phyloP scores from a whole-genome alignment of 495 filamentous ascomycete species.

The Astrocystis sublimbata region DNA sequence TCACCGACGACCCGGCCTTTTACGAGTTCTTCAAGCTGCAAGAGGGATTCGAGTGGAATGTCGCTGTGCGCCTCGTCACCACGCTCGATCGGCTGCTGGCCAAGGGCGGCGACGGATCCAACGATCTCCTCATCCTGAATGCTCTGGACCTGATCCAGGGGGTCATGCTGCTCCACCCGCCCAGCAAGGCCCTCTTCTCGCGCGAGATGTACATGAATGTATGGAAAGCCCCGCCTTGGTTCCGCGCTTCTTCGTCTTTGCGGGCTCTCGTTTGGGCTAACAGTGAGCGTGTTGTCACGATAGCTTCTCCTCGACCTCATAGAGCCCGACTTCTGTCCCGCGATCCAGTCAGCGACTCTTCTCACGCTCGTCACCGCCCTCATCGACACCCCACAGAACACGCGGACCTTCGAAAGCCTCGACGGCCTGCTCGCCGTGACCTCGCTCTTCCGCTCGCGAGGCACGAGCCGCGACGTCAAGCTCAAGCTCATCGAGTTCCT shows the following conservation, averaged over 20 bases:
- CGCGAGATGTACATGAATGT: constrained; percentile 94
- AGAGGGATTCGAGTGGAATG: constrained; percentile 97
- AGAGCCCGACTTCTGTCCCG: constrained; percentile 86
- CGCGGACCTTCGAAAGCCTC: constrained; percentile 86
- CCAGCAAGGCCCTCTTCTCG: constrained; percentile 81
- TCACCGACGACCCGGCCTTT: constrained; percentile 86
- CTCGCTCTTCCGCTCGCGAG: constrained; percentile 82
- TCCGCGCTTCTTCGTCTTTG: background rate
- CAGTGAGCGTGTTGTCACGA: constrained; percentile 31
- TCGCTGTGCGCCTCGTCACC: constrained; percentile 79
- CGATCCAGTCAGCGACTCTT: constrained; percentile 85
- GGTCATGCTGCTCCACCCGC: constrained; percentile 87
- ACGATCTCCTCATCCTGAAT: constrained; percentile 85
- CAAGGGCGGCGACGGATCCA: constrained; percentile 74
- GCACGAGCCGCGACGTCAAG: constrained; percentile 84
- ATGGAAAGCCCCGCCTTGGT: background rate
- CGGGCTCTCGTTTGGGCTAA: constrained; percentile 3
- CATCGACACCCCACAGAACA: constrained; percentile 79
- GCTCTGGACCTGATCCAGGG: constrained; percentile 91
- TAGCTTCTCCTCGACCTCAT: constrained; percentile 89
- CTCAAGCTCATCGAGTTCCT: constrained; percentile 92
- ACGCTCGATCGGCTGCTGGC: constrained; percentile 88
- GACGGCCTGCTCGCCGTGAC: constrained; percentile 94
- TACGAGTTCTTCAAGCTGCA: constrained; percentile 95
- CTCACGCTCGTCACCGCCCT: constrained; percentile 88